These are phyloP conservation scores for Nepenthes gracilis DNA, from an alignment of 148 eudicot species.

Conservation along the genomic window DNA sequence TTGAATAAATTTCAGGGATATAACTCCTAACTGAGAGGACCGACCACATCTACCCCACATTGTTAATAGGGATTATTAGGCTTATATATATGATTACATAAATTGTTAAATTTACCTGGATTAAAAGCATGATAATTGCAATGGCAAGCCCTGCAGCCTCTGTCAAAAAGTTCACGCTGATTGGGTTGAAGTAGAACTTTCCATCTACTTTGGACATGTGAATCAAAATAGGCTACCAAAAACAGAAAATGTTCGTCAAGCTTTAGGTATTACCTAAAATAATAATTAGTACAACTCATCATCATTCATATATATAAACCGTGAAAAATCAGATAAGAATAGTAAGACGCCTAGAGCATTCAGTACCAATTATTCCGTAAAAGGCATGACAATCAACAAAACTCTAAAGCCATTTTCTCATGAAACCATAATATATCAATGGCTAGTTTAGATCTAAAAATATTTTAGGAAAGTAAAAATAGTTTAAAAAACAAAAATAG, in stretches of 20 bases:
- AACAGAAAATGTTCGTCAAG: not conserved
- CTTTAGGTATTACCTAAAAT: not conserved
- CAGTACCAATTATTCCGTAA: no score
- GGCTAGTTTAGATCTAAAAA: no score
- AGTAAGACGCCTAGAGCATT: not conserved
- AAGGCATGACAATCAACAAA: no score
- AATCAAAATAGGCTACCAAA: slow-evolving; percentile 62
- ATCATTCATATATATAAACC: not conserved
- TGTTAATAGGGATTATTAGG: no score
- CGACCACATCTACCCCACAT: no score
- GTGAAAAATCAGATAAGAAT: no score
- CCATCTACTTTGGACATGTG: slow-evolving; percentile 90
- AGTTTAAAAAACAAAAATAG: no score
- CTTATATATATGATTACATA: not conserved
- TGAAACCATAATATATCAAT: no score
- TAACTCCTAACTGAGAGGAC: no score
- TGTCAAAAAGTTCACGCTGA: slow-evolving; percentile 76
- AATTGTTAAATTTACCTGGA: slow-evolving; percentile 36
- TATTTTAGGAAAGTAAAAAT: no score
- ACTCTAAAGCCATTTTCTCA: no score
- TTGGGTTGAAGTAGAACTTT: slow-evolving; percentile 63
- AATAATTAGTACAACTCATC: not conserved
- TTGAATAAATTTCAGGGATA: no score
- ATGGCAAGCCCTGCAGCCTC: slow-evolving; percentile 56
- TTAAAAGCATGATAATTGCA: slow-evolving; percentile 64